Percentiles rank a stretch among this genome's conserved stretches.
phyloP scores from a whole-genome alignment of 345 rosid species.

The Aquilaria yunnanensis region DNA sequence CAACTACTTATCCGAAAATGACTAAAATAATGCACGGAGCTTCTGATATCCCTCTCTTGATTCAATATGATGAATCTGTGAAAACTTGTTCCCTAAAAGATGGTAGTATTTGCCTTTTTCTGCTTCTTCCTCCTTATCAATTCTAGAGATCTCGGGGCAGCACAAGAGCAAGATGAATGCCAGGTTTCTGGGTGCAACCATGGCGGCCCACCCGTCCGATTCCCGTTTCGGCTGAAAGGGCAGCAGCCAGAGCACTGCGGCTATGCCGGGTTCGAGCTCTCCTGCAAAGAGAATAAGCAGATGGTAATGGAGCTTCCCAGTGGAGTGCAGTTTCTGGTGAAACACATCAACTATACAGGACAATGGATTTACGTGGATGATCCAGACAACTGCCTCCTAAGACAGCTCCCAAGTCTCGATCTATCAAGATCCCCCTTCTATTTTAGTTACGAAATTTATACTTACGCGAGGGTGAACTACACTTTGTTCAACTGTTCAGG shows the following conservation, averaged over 20 bases:
- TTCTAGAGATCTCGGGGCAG: too few relatives aligned
- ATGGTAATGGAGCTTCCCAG: slow-evolving; percentile 5
- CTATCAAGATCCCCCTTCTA: slow-evolving; percentile 2
- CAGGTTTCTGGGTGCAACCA: not conserved
- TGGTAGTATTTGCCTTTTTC: too few relatives aligned
- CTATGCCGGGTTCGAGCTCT: slow-evolving; percentile 10
- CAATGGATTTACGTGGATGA: slow-evolving; percentile 1
- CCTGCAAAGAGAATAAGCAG: slow-evolving; percentile 7
- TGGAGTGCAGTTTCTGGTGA: slow-evolving; percentile 3
- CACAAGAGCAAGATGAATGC: slow-evolving; percentile 6
- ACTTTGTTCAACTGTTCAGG: slow-evolving; percentile 7
- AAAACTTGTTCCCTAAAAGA: too few relatives aligned
- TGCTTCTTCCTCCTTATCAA: too few relatives aligned
- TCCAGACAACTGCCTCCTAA: slow-evolving; percentile 3
- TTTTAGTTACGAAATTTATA: not conserved
- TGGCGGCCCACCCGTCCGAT: slow-evolving; percentile 2
- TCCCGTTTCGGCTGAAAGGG: slow-evolving; percentile 10
- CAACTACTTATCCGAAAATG: too few relatives aligned
- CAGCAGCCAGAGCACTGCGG: slow-evolving; percentile 11
- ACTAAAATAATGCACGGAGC: too few relatives aligned
- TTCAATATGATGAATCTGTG: too few relatives aligned
- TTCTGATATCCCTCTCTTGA: too few relatives aligned
- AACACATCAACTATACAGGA: slow-evolving; percentile 6
- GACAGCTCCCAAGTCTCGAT: slow-evolving; percentile 6
- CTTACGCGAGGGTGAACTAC: not conserved